A percentile compares a stretch with the other conserved stretches of the same genome.
These are phyloP conservation scores for Claviceps digitariae DNA, from an alignment of 2,329 filamentous ascomycete genomes.

Conservation along the genomic window DNA sequence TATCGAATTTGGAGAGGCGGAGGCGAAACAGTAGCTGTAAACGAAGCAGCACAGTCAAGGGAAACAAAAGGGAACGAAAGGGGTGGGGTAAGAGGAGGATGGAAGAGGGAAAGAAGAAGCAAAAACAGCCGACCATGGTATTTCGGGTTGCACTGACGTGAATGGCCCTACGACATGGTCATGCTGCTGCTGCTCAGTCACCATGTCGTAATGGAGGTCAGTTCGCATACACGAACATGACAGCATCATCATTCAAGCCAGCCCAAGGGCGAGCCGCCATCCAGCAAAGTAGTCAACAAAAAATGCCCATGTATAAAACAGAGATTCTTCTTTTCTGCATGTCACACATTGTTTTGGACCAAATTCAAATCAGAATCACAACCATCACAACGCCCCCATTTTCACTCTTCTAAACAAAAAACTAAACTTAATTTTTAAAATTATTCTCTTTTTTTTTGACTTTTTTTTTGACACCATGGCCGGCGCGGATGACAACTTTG, in stretches of 20 bases:
- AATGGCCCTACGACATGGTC: no score
- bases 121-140: background rate
- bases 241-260: background rate
- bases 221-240: background rate
- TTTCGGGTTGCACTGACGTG: background rate
- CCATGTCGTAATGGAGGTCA: background rate
- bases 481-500: background rate
- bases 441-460: no score
- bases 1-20: background rate
- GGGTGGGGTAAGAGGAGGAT: background rate
- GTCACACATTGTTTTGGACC: no score
- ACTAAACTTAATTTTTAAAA: background rate
- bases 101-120: background rate
- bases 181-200: background rate
- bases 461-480: background rate
- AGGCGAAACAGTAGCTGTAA: background rate
- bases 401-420: background rate
- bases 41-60: background rate
- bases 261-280: background rate
- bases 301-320: background rate
- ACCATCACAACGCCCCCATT: background rate
- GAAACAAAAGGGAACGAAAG: no score
- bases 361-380: no score
- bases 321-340: background rate
- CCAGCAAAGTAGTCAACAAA: background rate